Conservation (phyloP, 495 filamentous ascomycete genomes). For the Cercophora samala region DNA sequence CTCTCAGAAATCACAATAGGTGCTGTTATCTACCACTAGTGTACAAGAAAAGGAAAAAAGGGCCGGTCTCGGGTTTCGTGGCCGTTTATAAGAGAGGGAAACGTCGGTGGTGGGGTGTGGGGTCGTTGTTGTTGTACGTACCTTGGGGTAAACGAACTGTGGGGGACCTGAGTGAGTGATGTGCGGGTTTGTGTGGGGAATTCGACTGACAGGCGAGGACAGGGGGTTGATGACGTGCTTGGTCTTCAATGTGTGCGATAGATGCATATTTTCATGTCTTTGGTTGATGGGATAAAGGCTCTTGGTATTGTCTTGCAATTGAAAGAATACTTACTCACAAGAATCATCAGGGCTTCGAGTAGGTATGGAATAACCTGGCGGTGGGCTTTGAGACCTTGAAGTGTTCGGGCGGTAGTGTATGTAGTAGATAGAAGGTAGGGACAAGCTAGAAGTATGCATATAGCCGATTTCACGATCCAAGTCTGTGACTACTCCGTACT, state of each 20-base stretch:
- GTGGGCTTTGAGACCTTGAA: background rate
- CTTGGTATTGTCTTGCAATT: background rate
- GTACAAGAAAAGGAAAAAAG: background rate
- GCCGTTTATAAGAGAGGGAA: background rate
- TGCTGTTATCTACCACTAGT: background rate
- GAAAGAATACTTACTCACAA: no score
- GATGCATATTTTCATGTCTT: background rate
- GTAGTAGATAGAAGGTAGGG: background rate
- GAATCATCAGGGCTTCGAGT: no score
- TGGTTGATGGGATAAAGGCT: background rate
- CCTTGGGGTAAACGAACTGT: background rate
- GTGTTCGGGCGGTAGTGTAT: no score
- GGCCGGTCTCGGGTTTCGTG: background rate
- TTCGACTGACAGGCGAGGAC: background rate
- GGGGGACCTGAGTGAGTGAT: background rate
- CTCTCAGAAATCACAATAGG: background rate
- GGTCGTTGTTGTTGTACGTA: background rate
- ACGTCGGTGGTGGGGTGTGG: background rate
- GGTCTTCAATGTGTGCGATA: background rate
- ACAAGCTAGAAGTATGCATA: background rate
- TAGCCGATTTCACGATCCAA: background rate
- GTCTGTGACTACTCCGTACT: no score
- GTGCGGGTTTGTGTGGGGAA: background rate
- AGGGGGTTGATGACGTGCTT: constrained; percentile 3
- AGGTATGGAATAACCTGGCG: no score